Evolutionary conservation across 1,284 basidiomycete genomes (phyloP).

Genomic region (Neolentinus lepideus): DNA sequence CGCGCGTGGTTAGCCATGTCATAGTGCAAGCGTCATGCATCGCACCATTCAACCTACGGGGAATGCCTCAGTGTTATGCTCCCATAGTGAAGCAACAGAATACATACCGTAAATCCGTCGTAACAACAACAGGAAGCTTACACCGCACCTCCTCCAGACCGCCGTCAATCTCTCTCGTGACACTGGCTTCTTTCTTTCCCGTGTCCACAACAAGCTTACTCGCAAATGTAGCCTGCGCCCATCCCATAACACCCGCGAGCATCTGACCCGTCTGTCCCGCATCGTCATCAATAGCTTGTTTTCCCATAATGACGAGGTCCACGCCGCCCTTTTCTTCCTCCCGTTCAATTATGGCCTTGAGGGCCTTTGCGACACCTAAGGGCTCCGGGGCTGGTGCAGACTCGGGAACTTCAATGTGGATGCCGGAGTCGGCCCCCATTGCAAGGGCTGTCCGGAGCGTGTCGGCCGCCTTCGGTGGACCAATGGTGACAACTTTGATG

Average conservation of each 20-base stretch:
- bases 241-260: conserved; percentile 89
- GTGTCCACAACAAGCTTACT: conserved; percentile 82
- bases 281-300: conserved; percentile 98
- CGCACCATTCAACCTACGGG: conserved; percentile 46
- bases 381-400: conserved; percentile 71
- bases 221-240: conserved; percentile 95
- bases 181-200: conserved; percentile 59
- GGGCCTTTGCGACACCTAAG: conserved; percentile 79
- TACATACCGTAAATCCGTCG: conserved; percentile 86
- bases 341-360: conserved; percentile 73
- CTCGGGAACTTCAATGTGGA: conserved; percentile 87
- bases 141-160: conserved; percentile 83
- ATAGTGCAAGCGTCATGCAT: not conserved
- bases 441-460: conserved; percentile 94
- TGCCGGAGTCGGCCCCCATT: conserved; percentile 93
- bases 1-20: not conserved
- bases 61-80: not conserved
- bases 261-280: conserved; percentile 97
- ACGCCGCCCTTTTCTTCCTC: conserved; percentile 52
- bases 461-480: conserved; percentile 86
- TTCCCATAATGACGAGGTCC: conserved; percentile 95
- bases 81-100: conserved; percentile 3
- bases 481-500: conserved; percentile 91
- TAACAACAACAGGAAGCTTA: conserved; percentile 81
- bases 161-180: conserved; percentile 93